A percentile compares a stretch with the other conserved stretches of the same genome.
Conservation (phyloP, 192 early-diverging fungal genomes). For the Obelidium mucronatum region DNA sequence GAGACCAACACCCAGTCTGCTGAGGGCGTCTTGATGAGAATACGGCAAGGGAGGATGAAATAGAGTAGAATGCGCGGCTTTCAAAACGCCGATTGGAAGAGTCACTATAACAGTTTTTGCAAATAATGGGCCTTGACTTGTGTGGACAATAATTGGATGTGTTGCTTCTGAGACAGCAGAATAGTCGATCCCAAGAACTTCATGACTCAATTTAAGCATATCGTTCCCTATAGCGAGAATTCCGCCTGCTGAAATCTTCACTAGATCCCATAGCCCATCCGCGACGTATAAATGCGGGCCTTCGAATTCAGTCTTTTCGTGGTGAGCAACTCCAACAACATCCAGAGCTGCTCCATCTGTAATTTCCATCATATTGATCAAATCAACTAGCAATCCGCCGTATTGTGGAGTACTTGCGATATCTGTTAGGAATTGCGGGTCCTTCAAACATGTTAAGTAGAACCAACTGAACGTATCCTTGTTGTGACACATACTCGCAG, state of each 20-base stretch:
- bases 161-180: not conserved
- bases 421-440: not conserved
- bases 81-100: conserved; percentile 52
- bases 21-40: conserved; percentile 41
- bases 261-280: conserved; percentile 22
- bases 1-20: conserved; percentile 45
- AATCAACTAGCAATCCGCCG: not conserved
- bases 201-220: conserved; percentile 6
- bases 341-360: conserved; percentile 17
- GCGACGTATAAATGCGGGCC: conserved; percentile 29
- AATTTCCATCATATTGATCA: conserved; percentile 21
- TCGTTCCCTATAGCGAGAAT: not conserved
- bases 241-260: not conserved
- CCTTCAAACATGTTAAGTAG: too few relatives aligned
- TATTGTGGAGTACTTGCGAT: not conserved
- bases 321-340: not conserved
- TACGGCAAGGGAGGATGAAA: conserved; percentile 47
- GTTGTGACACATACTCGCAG: not conserved
- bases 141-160: conserved; percentile 14
- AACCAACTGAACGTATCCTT: too few relatives aligned
- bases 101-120: conserved; percentile 49
- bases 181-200: conserved; percentile 23
- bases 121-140: conserved; percentile 15
- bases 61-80: conserved; percentile 30
- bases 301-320: conserved; percentile 6